Evolutionary conservation across 2,329 filamentous ascomycete genomes (phyloP).

Genomic region (Fusarium ambrosium): DNA sequence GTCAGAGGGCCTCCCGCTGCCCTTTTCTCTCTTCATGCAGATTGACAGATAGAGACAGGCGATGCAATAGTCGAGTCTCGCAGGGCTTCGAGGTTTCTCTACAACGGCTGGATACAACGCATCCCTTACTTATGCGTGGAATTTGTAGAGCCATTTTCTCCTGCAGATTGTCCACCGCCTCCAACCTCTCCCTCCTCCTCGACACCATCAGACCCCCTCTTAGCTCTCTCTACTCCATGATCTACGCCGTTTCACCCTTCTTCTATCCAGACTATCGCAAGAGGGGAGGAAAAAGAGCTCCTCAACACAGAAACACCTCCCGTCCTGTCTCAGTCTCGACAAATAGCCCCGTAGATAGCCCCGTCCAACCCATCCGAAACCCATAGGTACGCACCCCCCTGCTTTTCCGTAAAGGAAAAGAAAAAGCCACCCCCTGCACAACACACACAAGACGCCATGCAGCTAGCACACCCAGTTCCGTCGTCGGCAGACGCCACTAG

Average conservation of each 20-base stretch:
- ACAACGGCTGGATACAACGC: neutral
- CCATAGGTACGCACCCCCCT: neutral
- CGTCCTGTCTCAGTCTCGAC: conserved; percentile 34
- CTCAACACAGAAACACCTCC: conserved; percentile 10
- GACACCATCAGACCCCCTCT: neutral
- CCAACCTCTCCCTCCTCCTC: conserved; percentile 12
- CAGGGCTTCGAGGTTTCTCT: conserved; percentile 3
- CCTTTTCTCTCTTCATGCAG: neutral
- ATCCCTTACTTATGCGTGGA: conserved; percentile 29
- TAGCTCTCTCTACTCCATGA: conserved; percentile 2
- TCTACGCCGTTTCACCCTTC: conserved; percentile 32
- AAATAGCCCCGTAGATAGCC: conserved; percentile 19
- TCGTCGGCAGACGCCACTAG: conserved; percentile 41
- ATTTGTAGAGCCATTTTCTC: neutral
- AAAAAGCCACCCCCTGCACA: conserved; percentile 35
- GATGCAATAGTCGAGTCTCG: neutral
- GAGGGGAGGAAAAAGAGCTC: neutral
- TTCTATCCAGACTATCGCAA: conserved; percentile 5
- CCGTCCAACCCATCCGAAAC: neutral
- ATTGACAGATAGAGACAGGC: neutral
- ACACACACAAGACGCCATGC: conserved; percentile 19
- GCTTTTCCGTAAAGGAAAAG: neutral
- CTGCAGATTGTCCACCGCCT: conserved; percentile 9
- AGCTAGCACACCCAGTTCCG: conserved; percentile 13
- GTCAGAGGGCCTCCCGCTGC: neutral